phyloP scores from a whole-genome alignment of 2,329 filamentous ascomycete genomes.

The Ceratocystis huliohia region DNA sequence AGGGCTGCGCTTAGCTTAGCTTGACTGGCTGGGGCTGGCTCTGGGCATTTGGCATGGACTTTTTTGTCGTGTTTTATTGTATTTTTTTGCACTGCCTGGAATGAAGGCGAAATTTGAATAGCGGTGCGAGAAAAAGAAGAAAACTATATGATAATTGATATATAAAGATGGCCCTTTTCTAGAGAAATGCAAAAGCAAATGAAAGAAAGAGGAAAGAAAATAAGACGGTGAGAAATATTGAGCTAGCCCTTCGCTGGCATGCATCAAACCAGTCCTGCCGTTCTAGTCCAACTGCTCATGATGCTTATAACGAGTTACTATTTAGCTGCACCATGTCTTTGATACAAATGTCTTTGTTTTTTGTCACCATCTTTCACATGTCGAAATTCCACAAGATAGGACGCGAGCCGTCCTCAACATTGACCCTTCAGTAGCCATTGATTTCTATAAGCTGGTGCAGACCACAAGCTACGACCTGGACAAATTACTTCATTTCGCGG shows the following conservation, averaged over 20 bases:
- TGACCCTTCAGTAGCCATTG: neutral
- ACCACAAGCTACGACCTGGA: too few species aligned
- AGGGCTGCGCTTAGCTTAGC: slow-evolving; percentile 7
- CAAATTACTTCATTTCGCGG: neutral
- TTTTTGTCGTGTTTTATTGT: slow-evolving; percentile 8
- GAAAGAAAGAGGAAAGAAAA: neutral
- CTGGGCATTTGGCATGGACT: slow-evolving; percentile 9
- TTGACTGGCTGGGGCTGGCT: slow-evolving; percentile 8
- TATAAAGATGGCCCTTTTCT: neutral
- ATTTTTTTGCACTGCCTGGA: slow-evolving; percentile 1
- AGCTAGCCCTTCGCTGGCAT: neutral
- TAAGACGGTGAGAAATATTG: slow-evolving; percentile 4
- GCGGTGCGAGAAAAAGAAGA: neutral
- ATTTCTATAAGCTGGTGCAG: too few species aligned
- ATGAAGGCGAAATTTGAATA: neutral
- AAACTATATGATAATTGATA: neutral
- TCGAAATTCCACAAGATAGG: too few species aligned
- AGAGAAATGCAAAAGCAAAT: neutral
- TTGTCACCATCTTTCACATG: too few species aligned
- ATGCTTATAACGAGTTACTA: neutral
- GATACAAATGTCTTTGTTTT: too few species aligned
- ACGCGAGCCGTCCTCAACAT: neutral
- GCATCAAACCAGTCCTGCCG: slow-evolving; percentile 6
- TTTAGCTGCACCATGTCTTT: too few species aligned
- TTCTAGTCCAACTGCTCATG: neutral